Percentiles rank a stretch among this genome's conserved stretches.
Conservation (phyloP, 495 filamentous ascomycete genomes). For the Halenospora varia region DNA sequence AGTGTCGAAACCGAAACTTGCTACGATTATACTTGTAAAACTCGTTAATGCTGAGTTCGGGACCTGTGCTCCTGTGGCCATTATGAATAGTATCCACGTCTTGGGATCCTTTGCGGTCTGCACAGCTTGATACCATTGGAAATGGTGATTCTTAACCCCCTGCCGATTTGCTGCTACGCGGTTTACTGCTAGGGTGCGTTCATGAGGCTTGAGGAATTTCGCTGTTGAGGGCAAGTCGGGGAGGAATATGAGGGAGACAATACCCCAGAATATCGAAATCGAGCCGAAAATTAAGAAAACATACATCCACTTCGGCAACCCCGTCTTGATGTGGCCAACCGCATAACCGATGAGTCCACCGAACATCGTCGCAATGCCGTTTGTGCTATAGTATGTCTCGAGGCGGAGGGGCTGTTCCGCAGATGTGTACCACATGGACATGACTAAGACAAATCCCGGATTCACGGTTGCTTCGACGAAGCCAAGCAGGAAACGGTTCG, state of each 20-base stretch:
- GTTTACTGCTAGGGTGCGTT: constrained; percentile 56
- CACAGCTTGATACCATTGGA: constrained; percentile 38
- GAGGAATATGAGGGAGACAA: constrained; percentile 55
- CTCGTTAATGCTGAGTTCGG: constrained; percentile 19
- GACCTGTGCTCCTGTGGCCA: constrained; percentile 18
- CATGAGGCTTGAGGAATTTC: constrained; percentile 49
- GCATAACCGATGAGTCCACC: constrained; percentile 54
- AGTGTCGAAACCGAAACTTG: constrained; percentile 18
- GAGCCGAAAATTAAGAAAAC: constrained; percentile 49
- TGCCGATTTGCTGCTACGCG: constrained; percentile 58
- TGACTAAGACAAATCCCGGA: constrained; percentile 58
- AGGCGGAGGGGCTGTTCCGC: constrained; percentile 48
- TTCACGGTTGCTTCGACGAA: constrained; percentile 51
- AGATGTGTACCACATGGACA: constrained; percentile 57
- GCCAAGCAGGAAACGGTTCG: constrained; percentile 35
- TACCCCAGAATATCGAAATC: constrained; percentile 51
- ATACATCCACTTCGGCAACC: constrained; percentile 47
- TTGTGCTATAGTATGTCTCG: constrained; percentile 40
- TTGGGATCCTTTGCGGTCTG: constrained; percentile 59
- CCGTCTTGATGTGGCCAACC: constrained; percentile 45
- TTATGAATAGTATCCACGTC: constrained; percentile 49
- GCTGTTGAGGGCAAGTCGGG: constrained; percentile 62
- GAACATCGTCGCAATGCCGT: constrained; percentile 42
- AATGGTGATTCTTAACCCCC: constrained; percentile 60
- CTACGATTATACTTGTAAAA: constrained; percentile 24